Evolutionary conservation across 2,329 filamentous ascomycete species (phyloP), one percentile per base, ranked within the genome.

Genomic region (Aspergillus sp.): DNA sequence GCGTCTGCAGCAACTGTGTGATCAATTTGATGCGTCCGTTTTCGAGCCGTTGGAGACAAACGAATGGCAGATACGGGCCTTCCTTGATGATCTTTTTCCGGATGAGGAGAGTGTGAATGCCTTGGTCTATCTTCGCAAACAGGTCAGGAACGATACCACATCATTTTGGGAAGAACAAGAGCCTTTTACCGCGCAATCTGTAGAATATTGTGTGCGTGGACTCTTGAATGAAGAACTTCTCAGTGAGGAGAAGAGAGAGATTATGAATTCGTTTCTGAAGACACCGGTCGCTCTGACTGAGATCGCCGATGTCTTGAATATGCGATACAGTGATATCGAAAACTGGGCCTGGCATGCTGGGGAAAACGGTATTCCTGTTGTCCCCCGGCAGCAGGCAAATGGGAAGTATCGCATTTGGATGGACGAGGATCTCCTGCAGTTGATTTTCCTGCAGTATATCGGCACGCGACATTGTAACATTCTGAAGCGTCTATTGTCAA

Each of bases 371-470:
- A 77, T 80, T 51, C 77, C 76, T 5, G 76, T 80, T 21, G 66
- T 79, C 54, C 78, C 78, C 27, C 75, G 77, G 8, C 75, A 74
- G 39, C 75, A 78, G 38, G 62, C 78, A 23, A 81, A 80, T 55
- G 79, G 79, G 1, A 80, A 79, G 59, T 81, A 79, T 60, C 72
- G 77, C 1, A 78, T 80, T 55, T 79, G 78, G 74, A 77, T 79
- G 70, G 78, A 81, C 58, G 78, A 81, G 57, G 78, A 81, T 52
- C 74, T 81, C 10, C 67, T 81, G 15, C 78, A 81, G 62, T 73
- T 77, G n/a, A 75, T 81, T 11, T 80, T 81, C 58, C 71, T 79
- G 13, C 77, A 81, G 55, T 79, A 75, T 58, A 77, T 81, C 39
- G 77, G 76, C 2, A 69, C 77, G 27, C 63, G 65, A 17, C 70